Evolutionary conservation across 2,329 filamentous ascomycete species (phyloP).

Genomic region (Seiridium unicorne): DNA sequence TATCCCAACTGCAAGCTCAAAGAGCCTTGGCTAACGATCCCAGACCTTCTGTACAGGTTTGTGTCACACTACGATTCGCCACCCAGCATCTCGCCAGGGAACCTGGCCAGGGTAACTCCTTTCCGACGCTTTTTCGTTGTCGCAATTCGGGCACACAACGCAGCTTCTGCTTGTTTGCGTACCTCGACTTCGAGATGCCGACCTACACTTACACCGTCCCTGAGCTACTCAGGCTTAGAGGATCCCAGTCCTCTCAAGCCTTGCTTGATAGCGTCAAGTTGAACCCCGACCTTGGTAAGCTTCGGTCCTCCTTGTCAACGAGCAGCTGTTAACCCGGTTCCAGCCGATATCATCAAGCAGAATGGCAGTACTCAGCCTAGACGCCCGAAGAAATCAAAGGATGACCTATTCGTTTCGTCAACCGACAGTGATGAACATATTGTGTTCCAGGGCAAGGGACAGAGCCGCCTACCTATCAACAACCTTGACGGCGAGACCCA

Average conservation of each 20-base stretch:
- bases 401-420: conserved; percentile 28
- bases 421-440: conserved; percentile 34
- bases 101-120: conserved; percentile 16
- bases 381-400: conserved; percentile 27
- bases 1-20: conserved; percentile 39
- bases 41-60: conserved; percentile 24
- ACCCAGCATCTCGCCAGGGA: conserved; percentile 12
- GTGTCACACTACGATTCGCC: conserved; percentile 30
- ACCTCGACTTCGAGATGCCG: conserved; percentile 38
- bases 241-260: conserved; percentile 5
- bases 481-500: conserved; percentile 17
- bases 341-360: conserved; percentile 22
- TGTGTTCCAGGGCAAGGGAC: conserved; percentile 34
- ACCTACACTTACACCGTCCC: conserved; percentile 39
- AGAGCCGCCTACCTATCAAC: conserved; percentile 14
- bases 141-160: conserved; percentile 31
- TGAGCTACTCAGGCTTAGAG: conserved; percentile 43
- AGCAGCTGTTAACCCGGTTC: conserved; percentile 1
- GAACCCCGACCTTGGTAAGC: conserved; percentile 41
- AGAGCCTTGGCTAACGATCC: conserved; percentile 29
- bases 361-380: conserved; percentile 17
- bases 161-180: conserved; percentile 39
- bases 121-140: conserved; percentile 39
- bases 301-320: not conserved
- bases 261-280: conserved; percentile 17